Base-by-base conservation (phyloP, 2,329 filamentous ascomycete species). In the Didymosphaeria variabile region DNA sequence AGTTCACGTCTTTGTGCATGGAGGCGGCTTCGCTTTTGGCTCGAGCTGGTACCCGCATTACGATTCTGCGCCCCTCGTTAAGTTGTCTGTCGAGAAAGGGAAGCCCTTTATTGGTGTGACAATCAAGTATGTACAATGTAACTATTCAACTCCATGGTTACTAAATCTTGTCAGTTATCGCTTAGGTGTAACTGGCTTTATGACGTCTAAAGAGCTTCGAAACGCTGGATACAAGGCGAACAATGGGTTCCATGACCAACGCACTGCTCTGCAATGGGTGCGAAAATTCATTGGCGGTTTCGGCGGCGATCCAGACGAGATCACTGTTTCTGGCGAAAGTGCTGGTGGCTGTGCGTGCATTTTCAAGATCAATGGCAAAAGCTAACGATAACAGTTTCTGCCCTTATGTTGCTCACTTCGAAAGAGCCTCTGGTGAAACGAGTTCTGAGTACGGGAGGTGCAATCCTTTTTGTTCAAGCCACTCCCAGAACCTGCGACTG, bases 21-120 rank as follows among this genome's bases (percentile, higher is more conserved):
- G 85, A 0, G 84, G 85, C 12, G 85, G 82, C 0, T 82, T 84
- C 52, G 72, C 74, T 2, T 77, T 82, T 2, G 85, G 84, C 2
- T 82, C 82, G 3, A 83, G 80, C 45, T 84, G 79, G 46, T 87
- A 83, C 78, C 85, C 84, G 0, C 82, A 86, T 40, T 85, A 83
- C 63, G 81, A 86, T 61, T 72, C 81, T 21, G 72, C 72, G 5
- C 71, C 79, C 0, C 62, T 87, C 5, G 82, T 85, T 4, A 78
- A 79, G 61, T 65, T 84, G 5, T 82, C 82, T 0, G 70, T 72
- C 0, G 77, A 81, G 15, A 77, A 78, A 19, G 79, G 77, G 0
- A 75, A 79, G 31, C 84, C 84, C 0, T 76, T 85, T 3, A 80
- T 87, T 50, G 77, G 74, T 0, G 69, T 81, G 10, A 77, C 73